phyloP scores from a whole-genome alignment of 306 rosid genomes.

The Argentina anserina region DNA sequence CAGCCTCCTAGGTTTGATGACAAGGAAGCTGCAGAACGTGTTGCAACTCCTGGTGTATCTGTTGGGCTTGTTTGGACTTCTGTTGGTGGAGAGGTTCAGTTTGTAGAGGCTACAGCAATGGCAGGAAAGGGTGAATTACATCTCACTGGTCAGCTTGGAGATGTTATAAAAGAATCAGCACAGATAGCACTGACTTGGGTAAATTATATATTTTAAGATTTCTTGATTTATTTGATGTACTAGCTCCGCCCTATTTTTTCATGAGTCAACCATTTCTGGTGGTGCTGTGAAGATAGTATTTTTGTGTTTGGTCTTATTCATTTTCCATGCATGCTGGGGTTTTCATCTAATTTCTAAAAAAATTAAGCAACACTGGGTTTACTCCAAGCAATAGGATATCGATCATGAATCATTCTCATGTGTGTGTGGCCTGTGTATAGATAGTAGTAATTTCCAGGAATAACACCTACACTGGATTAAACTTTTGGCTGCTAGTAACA shows the following conservation, averaged over 20 bases:
- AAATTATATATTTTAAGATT: constrained; percentile 19
- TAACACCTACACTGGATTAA: background rate
- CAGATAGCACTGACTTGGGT: constrained; percentile 99
- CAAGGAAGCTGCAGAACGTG: constrained; percentile 85
- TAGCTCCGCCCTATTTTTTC: background rate
- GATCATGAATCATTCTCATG: too few species aligned
- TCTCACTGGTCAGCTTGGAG: constrained; percentile 98
- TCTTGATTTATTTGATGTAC: constrained; percentile 14
- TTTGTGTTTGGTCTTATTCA: background rate
- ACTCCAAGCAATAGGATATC: too few species aligned
- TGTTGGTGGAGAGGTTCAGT: constrained; percentile 97
- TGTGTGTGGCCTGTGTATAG: background rate
- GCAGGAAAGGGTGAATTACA: constrained; percentile 90
- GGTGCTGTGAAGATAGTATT: background rate
- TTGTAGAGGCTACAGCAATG: constrained; percentile 94
- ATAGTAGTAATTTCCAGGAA: background rate
- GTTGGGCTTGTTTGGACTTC: constrained; percentile 98
- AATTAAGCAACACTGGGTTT: background rate
- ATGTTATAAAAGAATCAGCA: constrained; percentile 96
- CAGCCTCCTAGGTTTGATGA: constrained; percentile 97
- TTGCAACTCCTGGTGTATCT: constrained; percentile 74
- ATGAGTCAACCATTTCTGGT: constrained; percentile 2
- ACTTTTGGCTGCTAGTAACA: background rate
- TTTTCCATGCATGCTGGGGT: constrained; percentile 3
- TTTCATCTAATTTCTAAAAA: background rate